phyloP scores from a whole-genome alignment of 257 asterid genomes.

The Osmanthus fragrans region DNA sequence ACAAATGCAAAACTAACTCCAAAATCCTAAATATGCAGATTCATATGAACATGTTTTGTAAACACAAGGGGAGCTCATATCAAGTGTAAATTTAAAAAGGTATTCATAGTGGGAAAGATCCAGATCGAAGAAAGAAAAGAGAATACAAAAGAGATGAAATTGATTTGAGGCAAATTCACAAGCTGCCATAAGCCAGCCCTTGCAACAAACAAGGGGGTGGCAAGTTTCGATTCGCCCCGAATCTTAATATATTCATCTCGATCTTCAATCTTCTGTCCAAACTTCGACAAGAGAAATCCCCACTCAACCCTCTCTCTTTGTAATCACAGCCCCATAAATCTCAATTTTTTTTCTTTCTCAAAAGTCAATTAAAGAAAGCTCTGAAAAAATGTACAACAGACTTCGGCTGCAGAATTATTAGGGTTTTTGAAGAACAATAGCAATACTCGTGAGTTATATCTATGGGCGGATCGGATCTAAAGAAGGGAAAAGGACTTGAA shows the following conservation, averaged over 20 bases:
- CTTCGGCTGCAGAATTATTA: not conserved
- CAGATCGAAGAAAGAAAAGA: not conserved
- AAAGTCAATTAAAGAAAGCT: not conserved
- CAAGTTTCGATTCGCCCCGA: constrained; percentile 11
- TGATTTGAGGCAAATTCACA: not conserved
- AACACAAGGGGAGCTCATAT: constrained; percentile 37
- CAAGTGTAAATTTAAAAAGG: constrained; percentile 37
- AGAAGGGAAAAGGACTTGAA: not conserved
- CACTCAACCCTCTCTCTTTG: constrained; percentile 51
- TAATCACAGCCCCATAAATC: constrained; percentile 33
- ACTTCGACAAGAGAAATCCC: constrained; percentile 16
- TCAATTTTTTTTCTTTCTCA: not conserved
- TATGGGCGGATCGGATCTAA: too few species aligned
- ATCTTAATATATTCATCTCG: not conserved
- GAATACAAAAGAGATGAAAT: constrained; percentile 5
- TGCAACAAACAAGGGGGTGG: constrained; percentile 30
- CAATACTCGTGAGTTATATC: too few species aligned
- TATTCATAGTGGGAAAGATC: constrained; percentile 25
- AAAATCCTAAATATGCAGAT: not conserved
- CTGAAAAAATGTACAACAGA: not conserved
- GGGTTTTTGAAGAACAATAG: not conserved
- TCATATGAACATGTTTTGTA: not conserved
- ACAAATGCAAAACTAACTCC: constrained; percentile 20
- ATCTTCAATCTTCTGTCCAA: not conserved
- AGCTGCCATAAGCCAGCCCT: constrained; percentile 27